phyloP scores from a whole-genome alignment of 169 alveolate genomes.

The Cryptosporidium andersoni region DNA sequence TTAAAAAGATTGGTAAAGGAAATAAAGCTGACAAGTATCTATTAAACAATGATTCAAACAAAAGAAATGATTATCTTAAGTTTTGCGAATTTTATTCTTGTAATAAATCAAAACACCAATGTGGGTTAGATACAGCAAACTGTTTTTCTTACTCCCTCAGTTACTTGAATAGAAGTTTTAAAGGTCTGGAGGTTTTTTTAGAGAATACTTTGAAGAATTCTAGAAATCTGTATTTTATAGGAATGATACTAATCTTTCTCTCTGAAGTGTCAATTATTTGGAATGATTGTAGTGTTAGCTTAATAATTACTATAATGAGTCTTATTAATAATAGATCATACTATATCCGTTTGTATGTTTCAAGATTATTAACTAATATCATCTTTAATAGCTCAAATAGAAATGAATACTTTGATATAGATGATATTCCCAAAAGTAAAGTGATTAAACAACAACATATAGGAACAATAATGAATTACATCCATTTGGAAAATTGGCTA shows the following conservation, averaged over 20 bases:
- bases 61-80: not conserved
- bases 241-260: slow-evolving; percentile 38
- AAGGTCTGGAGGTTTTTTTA: slow-evolving; percentile 7
- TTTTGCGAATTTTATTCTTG: not conserved
- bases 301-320: slow-evolving; percentile 34
- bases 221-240: slow-evolving; percentile 32
- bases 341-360: slow-evolving; percentile 22
- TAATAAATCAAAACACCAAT: no score
- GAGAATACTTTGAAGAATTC: slow-evolving; percentile 23
- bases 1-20: slow-evolving; percentile 23
- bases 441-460: no score
- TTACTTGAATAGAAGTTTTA: slow-evolving; percentile 7
- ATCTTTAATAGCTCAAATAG: slow-evolving; percentile 19
- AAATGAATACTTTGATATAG: not conserved
- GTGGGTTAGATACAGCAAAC: no score
- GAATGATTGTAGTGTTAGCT: slow-evolving; percentile 26
- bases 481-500: no score
- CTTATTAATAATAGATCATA: slow-evolving; percentile 21
- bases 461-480: not conserved
- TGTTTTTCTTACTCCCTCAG: slow-evolving; percentile 10
- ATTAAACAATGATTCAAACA: not conserved
- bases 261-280: slow-evolving; percentile 44
- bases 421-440: no score
- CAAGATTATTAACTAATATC: slow-evolving; percentile 19
- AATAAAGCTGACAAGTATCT: not conserved